Evolutionary conservation across 805 yeast genomes (phyloP), one percentile per base, ranked within the genome.

Genomic region (Suhomyces tanzawaensis): DNA sequence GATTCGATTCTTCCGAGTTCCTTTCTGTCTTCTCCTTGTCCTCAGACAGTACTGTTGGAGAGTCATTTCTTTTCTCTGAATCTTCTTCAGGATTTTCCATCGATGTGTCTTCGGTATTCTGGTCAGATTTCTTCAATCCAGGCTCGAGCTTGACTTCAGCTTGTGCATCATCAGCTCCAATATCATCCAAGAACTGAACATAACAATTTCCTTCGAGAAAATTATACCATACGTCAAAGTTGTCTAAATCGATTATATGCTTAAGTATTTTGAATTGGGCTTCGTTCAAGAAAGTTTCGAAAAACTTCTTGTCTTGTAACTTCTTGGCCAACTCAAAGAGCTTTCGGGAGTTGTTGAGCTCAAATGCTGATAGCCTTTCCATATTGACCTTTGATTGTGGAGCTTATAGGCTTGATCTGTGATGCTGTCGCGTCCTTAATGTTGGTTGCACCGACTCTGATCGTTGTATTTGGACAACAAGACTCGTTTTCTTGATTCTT

Each of bases 201-300:
- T 39, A 31, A 27, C 71, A 49, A 13, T 56, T 57, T 9, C 72
- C 72, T n/a, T 68, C 64, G 30, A 78, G 57, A 38, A 79, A 67
- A 13, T 67, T 66, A 18, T 59, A 52, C 77, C 84, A 78, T 2
- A 74, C 47, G 15, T 50, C 58, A 13, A 53, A 40, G 38, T 51
- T 55, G 19, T 58, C 50, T 19, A 63, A 50, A n/a, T 64, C 58
- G 13, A 80, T 55, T 3, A 81, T 58, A 36, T 64, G 54, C 29
- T 69, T 70, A 29, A 81, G 55, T 1, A 81, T 69, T 36, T 72
- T 65, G 46, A 71, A 66, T 52, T 80, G 85, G 40, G 73, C 77
- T n/a, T 75, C 66, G 8, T 79, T 74, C 41, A 81, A 58, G 49
- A 62, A 62, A n/a, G 51, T 42, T 30, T 59, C 61, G 47, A 69